Conservation (phyloP, 352 stramenopile genomes). For the Globisporangium orthogonon region DNA sequence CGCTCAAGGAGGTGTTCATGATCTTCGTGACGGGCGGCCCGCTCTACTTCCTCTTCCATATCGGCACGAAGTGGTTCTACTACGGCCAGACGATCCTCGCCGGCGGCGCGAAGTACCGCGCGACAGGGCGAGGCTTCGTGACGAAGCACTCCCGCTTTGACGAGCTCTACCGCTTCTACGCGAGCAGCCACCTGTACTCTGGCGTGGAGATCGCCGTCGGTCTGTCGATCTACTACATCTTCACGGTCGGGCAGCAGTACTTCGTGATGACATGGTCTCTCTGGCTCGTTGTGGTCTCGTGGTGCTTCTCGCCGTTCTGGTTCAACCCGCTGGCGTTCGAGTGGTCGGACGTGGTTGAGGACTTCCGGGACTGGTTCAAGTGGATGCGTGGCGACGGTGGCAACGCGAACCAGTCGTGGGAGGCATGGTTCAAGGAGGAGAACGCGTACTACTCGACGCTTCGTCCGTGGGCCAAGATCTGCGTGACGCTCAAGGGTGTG, state of each 20-base stretch:
- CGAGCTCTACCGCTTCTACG: constrained; percentile 98
- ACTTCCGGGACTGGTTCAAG: constrained; percentile 88
- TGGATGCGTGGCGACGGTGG: constrained; percentile 93
- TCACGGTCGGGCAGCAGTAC: constrained; percentile 94
- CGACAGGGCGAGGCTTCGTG: constrained; percentile 97
- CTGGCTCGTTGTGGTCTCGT: constrained; percentile 88
- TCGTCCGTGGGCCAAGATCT: constrained; percentile 85
- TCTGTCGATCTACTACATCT: constrained; percentile 92
- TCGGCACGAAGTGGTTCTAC: constrained; percentile 99
- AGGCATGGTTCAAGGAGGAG: constrained; percentile 95
- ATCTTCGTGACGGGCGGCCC: constrained; percentile 96
- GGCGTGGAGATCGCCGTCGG: constrained; percentile 89
- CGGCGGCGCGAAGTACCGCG: constrained; percentile 96
- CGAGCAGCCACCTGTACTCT: constrained; percentile 96
- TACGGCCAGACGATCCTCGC: constrained; percentile 98
- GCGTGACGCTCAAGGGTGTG: constrained; percentile 86
- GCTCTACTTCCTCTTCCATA: constrained; percentile 99
- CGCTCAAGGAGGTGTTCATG: constrained; percentile 90
- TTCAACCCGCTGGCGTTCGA: constrained; percentile 98
- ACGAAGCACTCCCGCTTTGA: constrained; percentile 98
- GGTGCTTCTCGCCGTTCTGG: constrained; percentile 95
- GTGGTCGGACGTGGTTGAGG: constrained; percentile 91
- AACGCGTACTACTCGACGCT: constrained; percentile 91
- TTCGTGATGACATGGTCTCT: constrained; percentile 96
- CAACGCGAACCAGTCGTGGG: constrained; percentile 92